Conservation (phyloP, 768 basidiomycete genomes). For the Russula compacta region DNA sequence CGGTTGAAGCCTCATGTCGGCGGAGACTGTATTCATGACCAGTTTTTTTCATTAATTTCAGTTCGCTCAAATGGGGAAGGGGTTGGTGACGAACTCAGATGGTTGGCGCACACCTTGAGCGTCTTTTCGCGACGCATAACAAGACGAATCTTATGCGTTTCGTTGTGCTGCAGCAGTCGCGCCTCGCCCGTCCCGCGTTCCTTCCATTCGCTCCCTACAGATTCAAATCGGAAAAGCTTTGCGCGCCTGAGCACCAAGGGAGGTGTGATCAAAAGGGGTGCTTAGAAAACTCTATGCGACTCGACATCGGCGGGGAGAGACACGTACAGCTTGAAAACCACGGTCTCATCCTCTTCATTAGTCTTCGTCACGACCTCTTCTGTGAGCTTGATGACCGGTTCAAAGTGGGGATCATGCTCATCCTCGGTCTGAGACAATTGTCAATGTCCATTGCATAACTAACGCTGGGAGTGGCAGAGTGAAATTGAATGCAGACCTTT, state of each 20-base stretch:
- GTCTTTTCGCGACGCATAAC: conserved; percentile 99
- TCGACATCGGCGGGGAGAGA: conserved; percentile 19
- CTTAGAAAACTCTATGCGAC: conserved; percentile 6
- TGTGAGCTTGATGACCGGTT: conserved; percentile 94
- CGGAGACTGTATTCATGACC: conserved; percentile 45
- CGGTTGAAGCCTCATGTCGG: conserved; percentile 90
- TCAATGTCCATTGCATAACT: conserved; percentile 8
- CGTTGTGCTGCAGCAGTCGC: conserved; percentile 82
- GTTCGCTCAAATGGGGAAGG: background rate
- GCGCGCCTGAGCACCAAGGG: conserved; percentile 61
- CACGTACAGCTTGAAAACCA: conserved; percentile 91
- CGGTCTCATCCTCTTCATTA: conserved; percentile 86
- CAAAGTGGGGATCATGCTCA: conserved; percentile 84
- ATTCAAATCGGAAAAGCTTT: conserved; percentile 94
- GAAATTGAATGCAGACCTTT: conserved; percentile 42
- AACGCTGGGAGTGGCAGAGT: background rate
- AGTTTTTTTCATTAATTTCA: background rate
- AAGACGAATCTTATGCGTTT: conserved; percentile 83
- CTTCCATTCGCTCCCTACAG: conserved; percentile 82
- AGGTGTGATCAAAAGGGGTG: background rate
- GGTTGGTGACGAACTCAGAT: conserved; percentile 53
- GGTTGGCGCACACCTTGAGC: conserved; percentile 98
- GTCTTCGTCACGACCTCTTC: conserved; percentile 95
- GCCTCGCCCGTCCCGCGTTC: conserved; percentile 96
- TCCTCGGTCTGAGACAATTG: conserved; percentile 41